Evolutionary conservation across 1,284 basidiomycete species (phyloP).

Genomic region (Vanrija sp.): DNA sequence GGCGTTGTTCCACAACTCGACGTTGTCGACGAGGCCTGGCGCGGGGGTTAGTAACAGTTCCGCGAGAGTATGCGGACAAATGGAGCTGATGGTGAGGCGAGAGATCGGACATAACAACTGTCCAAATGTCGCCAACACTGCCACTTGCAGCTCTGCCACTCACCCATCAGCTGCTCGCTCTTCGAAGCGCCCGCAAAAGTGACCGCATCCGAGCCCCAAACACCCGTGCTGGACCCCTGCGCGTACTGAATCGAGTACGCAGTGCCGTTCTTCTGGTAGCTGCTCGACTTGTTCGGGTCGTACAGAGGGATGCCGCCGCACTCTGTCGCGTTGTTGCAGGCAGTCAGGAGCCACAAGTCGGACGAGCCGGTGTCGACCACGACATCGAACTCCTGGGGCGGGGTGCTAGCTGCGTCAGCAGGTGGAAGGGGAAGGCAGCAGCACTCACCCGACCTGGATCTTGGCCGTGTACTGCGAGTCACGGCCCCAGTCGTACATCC

Average conservation of each 20-base stretch:
- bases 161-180: not conserved
- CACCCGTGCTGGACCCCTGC: not conserved
- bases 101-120: no score
- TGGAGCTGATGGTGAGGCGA: not conserved
- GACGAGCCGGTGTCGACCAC: conserved; percentile 59
- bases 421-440: not conserved
- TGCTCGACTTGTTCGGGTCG: conserved; percentile 11
- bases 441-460: not conserved
- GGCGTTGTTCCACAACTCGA: not conserved
- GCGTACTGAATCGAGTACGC: conserved; percentile 1
- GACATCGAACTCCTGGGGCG: conserved; percentile 54
- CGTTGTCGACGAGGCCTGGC: not conserved
- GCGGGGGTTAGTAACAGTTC: not conserved
- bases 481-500: no score
- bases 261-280: conserved; percentile 36
- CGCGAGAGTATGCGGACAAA: not conserved
- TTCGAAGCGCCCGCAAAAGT: not conserved
- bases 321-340: conserved; percentile 14
- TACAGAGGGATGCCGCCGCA: conserved; percentile 19
- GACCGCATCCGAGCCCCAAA: conserved; percentile 1
- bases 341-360: conserved; percentile 52
- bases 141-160: no score
- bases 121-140: no score
- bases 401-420: conserved; percentile 39
- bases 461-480: no score